Percentiles rank a stretch among this genome's conserved stretches.
phyloP scores from a whole-genome alignment of 139 green algal genomes.

The Chlamydomonas sp. region DNA sequence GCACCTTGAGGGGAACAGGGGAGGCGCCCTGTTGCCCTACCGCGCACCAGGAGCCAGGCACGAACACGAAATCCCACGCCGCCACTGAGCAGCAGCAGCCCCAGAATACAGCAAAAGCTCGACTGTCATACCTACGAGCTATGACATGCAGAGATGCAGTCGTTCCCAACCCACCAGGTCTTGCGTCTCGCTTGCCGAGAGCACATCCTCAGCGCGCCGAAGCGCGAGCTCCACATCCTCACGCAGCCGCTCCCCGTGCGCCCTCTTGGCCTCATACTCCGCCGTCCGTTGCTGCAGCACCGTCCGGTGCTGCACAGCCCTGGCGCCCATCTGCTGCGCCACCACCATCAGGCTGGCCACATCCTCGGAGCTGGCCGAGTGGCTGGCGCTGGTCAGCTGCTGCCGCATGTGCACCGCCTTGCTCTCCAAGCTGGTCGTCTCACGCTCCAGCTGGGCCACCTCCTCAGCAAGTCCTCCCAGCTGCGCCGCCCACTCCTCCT shows the following conservation, averaged over 20 bases:
- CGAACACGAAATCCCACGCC: too few relatives aligned
- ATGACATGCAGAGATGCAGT: neutral
- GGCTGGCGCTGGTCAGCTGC: conserved; percentile 24
- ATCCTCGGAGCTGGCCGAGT: conserved; percentile 10
- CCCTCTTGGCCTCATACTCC: conserved; percentile 1
- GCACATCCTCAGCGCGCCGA: neutral
- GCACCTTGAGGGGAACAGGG: neutral
- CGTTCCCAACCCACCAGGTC: neutral
- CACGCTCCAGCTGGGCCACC: neutral
- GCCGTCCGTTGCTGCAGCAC: neutral
- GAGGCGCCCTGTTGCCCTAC: too few relatives aligned
- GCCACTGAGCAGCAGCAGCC: too few relatives aligned
- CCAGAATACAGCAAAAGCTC: too few relatives aligned
- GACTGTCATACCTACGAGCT: too few relatives aligned
- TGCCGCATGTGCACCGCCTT: conserved; percentile 23
- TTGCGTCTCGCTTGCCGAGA: conserved; percentile 23
- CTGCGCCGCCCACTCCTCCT: neutral
- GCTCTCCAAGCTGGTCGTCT: neutral
- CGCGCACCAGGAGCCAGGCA: too few relatives aligned
- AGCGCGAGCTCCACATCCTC: neutral
- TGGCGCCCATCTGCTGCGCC: conserved; percentile 9
- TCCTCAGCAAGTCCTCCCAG: neutral
- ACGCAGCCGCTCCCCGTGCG: neutral
- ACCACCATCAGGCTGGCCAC: conserved; percentile 24
- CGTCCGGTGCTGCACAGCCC: neutral